A percentile compares a stretch with the other conserved stretches of the same genome.
Conservation (phyloP, 805 yeast species). For the Yamadazyma tumulicola region DNA sequence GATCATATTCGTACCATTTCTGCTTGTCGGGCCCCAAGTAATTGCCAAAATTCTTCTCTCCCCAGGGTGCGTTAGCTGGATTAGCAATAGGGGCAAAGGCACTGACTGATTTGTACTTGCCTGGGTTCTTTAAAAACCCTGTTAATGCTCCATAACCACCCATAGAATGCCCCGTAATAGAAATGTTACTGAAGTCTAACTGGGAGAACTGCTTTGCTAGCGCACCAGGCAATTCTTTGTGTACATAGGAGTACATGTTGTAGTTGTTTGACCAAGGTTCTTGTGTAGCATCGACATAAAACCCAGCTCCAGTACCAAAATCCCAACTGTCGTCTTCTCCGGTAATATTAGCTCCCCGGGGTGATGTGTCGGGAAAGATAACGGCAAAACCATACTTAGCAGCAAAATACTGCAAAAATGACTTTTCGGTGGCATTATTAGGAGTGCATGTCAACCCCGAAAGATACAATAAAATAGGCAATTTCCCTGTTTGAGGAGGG, state of each 20-base stretch:
- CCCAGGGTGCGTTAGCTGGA: conserved; percentile 83
- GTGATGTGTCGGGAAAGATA: conserved; percentile 95
- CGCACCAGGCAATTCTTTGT: conserved; percentile 61
- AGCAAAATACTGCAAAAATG: conserved; percentile 79
- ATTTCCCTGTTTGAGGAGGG: conserved; percentile 45
- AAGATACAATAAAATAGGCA: conserved; percentile 76
- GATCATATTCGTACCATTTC: conserved; percentile 77
- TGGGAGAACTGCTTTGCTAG: conserved; percentile 41
- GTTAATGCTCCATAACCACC: conserved; percentile 94
- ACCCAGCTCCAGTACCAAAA: conserved; percentile 94
- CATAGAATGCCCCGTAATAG: conserved; percentile 97
- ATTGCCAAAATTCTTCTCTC: conserved; percentile 74
- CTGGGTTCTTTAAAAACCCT: conserved; percentile 63
- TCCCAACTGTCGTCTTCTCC: conserved; percentile 88
- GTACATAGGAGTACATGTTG: conserved; percentile 83
- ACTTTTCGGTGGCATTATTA: conserved; percentile 90
- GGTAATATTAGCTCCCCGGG: conserved; percentile 72
- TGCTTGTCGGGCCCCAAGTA: conserved; percentile 65
- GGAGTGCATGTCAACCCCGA: conserved; percentile 95
- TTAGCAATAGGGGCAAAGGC: conserved; percentile 91
- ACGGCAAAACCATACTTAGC: conserved; percentile 79
- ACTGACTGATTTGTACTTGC: conserved; percentile 69
- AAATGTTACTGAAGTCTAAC: conserved; percentile 62
- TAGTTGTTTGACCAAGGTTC: conserved; percentile 71
- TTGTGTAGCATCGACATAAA: conserved; percentile 80